A percentile compares a stretch with the other conserved stretches of the same genome.
Conservation (phyloP, 202 grass and related monocot species). For the Panicum hallii region DNA sequence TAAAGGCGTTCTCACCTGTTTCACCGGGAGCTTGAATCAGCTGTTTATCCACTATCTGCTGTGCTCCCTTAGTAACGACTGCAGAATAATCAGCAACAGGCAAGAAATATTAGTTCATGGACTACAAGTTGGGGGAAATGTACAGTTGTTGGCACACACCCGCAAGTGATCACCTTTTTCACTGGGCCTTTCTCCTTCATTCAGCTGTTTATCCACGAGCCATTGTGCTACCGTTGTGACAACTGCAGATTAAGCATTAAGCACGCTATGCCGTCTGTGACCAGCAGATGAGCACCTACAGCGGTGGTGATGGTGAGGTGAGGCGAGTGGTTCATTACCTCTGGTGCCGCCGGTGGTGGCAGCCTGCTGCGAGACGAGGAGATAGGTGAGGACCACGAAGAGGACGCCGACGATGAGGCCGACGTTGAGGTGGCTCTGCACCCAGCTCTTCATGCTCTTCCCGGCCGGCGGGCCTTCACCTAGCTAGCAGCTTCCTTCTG, state of each 20-base stretch:
- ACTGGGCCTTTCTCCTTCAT: neutral
- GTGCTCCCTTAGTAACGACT: neutral
- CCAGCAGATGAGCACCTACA: no score
- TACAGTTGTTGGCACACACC: neutral
- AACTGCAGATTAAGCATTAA: neutral
- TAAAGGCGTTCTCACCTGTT: neutral
- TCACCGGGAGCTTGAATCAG: neutral
- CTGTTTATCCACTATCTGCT: neutral
- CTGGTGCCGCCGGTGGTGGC: neutral
- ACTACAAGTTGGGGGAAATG: neutral
- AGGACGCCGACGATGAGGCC: slow-evolving; percentile 30
- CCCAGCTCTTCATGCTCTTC: slow-evolving; percentile 23
- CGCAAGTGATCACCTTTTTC: slow-evolving; percentile 5
- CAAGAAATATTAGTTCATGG: neutral
- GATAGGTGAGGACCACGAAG: slow-evolving; percentile 27
- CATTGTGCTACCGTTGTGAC: slow-evolving; percentile 12
- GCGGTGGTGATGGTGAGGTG: no score
- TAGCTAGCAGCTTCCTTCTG: neutral
- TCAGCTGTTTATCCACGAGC: neutral
- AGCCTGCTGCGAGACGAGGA: slow-evolving; percentile 26
- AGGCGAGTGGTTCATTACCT: neutral
- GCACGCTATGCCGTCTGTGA: neutral
- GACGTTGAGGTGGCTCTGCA: slow-evolving; percentile 19
- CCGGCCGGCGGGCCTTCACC: neutral
- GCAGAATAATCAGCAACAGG: neutral